Percentiles rank a stretch among this genome's conserved stretches.
phyloP scores from a whole-genome alignment of 192 early-diverging fungal genomes.

The Physocladia obscura region DNA sequence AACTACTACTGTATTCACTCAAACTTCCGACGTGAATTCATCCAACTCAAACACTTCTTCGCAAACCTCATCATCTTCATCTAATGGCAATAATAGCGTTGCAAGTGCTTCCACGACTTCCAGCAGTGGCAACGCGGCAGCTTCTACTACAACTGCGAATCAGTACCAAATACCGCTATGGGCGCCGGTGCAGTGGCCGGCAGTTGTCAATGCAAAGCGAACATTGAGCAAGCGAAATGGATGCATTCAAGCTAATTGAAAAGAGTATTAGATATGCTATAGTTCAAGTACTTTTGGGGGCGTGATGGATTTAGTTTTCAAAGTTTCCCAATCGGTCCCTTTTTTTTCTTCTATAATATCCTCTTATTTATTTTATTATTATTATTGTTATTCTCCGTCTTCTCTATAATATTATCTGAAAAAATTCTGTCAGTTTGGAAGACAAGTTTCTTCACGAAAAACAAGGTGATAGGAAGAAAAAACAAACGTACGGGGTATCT shows the following conservation, averaged over 20 bases:
- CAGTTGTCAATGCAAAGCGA: background rate
- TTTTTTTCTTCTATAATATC: too few species aligned
- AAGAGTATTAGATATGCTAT: background rate
- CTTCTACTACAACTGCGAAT: background rate
- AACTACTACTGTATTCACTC: background rate
- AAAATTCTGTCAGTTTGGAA: too few species aligned
- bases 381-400: background rate
- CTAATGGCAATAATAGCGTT: background rate
- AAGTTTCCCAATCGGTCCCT: too few species aligned
- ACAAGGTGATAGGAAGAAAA: too few species aligned
- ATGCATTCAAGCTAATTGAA: background rate
- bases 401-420: background rate
- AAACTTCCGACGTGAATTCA: background rate
- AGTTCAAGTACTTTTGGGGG: background rate
- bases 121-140: too few species aligned
- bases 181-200: background rate
- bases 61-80: background rate
- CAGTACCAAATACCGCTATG: background rate
- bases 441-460: too few species aligned
- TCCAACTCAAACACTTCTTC: background rate
- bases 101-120: background rate
- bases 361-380: too few species aligned
- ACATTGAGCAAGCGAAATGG: background rate
- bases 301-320: background rate
- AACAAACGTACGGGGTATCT: too few species aligned